Conservation (phyloP, 805 yeast genomes). For the Pichia sporocuriosa region DNA sequence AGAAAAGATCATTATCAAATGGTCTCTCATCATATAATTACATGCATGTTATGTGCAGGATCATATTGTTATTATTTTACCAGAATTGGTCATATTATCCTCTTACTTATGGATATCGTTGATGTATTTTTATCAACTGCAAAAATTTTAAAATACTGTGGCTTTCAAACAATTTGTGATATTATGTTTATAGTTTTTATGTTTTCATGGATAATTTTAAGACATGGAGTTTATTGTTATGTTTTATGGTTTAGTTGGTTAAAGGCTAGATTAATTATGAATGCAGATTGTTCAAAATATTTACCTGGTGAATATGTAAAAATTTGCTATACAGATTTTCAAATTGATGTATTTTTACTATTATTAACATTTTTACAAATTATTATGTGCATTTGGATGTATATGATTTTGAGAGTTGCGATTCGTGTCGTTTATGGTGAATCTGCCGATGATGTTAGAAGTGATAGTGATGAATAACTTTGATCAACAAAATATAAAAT, state of each 20-base stretch:
- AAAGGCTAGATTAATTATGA: slow-evolving; percentile 41
- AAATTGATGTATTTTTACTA: slow-evolving; percentile 42
- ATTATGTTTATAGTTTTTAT: slow-evolving; percentile 60
- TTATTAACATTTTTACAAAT: slow-evolving; percentile 62
- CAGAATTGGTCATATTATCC: slow-evolving; percentile 70
- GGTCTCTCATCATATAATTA: slow-evolving; percentile 84
- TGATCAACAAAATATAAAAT: background rate
- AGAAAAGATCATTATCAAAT: slow-evolving; percentile 82
- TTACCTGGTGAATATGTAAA: slow-evolving; percentile 13
- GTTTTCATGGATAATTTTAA: slow-evolving; percentile 57
- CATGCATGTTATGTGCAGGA: slow-evolving; percentile 58
- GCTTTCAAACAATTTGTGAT: slow-evolving; percentile 57
- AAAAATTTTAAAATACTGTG: slow-evolving; percentile 70
- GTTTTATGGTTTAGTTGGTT: slow-evolving; percentile 53
- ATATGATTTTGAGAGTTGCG: slow-evolving; percentile 64
- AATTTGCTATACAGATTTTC: slow-evolving; percentile 44
- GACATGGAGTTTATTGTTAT: slow-evolving; percentile 71
- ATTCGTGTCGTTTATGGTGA: slow-evolving; percentile 61
- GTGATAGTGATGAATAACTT: slow-evolving; percentile 56
- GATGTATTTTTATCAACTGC: slow-evolving; percentile 70
- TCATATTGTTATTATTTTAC: slow-evolving; percentile 69
- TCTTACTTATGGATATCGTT: slow-evolving; percentile 76
- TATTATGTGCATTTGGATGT: slow-evolving; percentile 67
- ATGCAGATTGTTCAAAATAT: slow-evolving; percentile 34
- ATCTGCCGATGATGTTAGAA: slow-evolving; percentile 81